Evolutionary conservation across 2,329 filamentous ascomycete species (phyloP).

Genomic region (Tothia fuscella): DNA sequence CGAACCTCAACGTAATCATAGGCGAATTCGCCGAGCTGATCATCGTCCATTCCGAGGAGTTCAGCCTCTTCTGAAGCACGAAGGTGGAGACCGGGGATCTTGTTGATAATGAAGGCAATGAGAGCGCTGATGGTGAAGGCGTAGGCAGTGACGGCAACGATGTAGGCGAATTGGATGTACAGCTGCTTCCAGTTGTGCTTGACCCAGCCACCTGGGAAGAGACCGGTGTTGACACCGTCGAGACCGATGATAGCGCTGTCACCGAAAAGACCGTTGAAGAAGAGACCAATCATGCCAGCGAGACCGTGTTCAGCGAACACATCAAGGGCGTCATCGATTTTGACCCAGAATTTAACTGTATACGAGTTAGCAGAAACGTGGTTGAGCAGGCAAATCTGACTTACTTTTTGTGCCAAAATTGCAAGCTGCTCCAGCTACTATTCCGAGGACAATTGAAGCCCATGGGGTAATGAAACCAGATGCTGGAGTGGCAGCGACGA

Average conservation of each 20-base stretch:
- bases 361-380: constrained; percentile 15
- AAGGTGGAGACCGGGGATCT: constrained; percentile 65
- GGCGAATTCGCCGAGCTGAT: constrained; percentile 80
- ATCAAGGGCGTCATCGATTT: constrained; percentile 78
- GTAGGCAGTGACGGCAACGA: constrained; percentile 54
- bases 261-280: constrained; percentile 67
- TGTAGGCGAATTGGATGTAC: constrained; percentile 70
- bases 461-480: constrained; percentile 66
- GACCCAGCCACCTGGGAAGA: constrained; percentile 55
- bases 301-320: constrained; percentile 84
- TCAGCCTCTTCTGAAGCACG: constrained; percentile 73
- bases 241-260: constrained; percentile 63
- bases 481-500: constrained; percentile 77
- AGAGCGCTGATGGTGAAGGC: constrained; percentile 61
- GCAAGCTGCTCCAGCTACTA: constrained; percentile 54
- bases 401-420: constrained; percentile 82
- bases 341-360: constrained; percentile 59
- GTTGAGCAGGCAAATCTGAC: constrained; percentile 25
- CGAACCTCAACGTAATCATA: constrained; percentile 87
- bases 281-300: constrained; percentile 69
- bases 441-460: constrained; percentile 49
- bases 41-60: constrained; percentile 78
- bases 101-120: constrained; percentile 63
- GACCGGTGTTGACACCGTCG: constrained; percentile 59
- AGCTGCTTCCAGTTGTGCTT: constrained; percentile 63